phyloP scores from a whole-genome alignment of 331 rosid genomes.

The Telfairia occidentalis region DNA sequence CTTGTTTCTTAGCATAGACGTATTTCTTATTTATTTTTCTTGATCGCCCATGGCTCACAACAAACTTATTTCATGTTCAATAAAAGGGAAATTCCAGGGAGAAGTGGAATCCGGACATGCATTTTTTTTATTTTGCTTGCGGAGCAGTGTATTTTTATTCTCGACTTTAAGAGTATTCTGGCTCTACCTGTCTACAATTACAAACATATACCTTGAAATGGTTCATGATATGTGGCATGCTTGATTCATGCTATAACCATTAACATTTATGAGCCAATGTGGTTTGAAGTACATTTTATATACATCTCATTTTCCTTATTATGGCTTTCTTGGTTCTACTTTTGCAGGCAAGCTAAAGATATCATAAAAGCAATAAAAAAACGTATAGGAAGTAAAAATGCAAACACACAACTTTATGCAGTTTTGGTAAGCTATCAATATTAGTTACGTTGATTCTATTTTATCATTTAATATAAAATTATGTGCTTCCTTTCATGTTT shows the following conservation, averaged over 20 bases:
- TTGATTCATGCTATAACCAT: neutral
- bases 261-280: neutral
- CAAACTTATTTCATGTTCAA: neutral
- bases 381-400: conserved; percentile 62
- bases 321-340: conserved; percentile 10
- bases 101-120: neutral
- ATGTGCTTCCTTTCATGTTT: neutral
- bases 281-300: neutral
- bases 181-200: neutral
- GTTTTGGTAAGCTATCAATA: conserved; percentile 44
- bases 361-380: conserved; percentile 77
- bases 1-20: no score
- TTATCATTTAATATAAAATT: neutral
- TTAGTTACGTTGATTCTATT: neutral
- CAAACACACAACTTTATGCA: conserved; percentile 64
- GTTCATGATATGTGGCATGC: neutral
- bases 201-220: neutral
- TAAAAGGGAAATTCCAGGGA: neutral
- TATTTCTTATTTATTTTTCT: no score
- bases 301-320: neutral
- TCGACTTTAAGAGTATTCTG: neutral
- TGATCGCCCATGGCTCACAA: no score
- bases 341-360: conserved; percentile 68
- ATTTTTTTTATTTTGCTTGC: neutral
- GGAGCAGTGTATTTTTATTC: neutral